Base-by-base conservation (phyloP, 73 alveolate species). In the Paramecium tetraurelia region DNA sequence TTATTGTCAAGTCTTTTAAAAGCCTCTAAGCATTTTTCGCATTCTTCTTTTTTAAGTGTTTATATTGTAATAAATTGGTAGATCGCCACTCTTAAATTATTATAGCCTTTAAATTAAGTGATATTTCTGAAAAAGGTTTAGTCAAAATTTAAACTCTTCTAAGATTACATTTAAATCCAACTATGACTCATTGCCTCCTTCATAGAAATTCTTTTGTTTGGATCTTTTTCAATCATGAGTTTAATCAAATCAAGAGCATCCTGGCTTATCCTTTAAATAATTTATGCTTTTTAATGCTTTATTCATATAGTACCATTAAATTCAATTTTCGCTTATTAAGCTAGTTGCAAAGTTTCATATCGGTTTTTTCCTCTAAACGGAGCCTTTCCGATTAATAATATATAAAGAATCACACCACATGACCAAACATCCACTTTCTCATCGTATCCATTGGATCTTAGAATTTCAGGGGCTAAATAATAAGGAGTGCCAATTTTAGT, bases 391-490 rank as follows among this genome's bases (percentile, higher is more conserved):
- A 89, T 86, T 57, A 94, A 53, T 90, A 94, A 92, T 24, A 95
- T 93, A 92, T 92, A 92, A 4, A 94, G 92, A 8, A 94, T 84
- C 35, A 94, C 94, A 11, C 97, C 97, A 92, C 95, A 94, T 57
- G 92, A 44, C 97, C 97, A 95, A 22, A 93, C 92, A 89, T 95
- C 97, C 38, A 77, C 95, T 58, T 95, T 89, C 41, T 89, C 90
- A 31, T 96, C 96, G 44, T 93, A 92, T 86, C 93, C 93, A 7
- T 46, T 20, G 9, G 95, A 93, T 86, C 96, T 95, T 0, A 75
- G 38, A 38, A 75, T 38, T 33, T 75, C 87, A 9, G 87, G 87
- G 4, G 87, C 87, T 41, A 75, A 38, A 20, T 12, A 75, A 36
- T 75, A 35, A 75, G 87, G 87, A 38, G 87, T 75, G 20, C 87